A percentile compares a stretch with the other conserved stretches of the same genome.
phyloP scores from a whole-genome alignment of 495 filamentous ascomycete genomes.

The Annulohypoxylon bovei region DNA sequence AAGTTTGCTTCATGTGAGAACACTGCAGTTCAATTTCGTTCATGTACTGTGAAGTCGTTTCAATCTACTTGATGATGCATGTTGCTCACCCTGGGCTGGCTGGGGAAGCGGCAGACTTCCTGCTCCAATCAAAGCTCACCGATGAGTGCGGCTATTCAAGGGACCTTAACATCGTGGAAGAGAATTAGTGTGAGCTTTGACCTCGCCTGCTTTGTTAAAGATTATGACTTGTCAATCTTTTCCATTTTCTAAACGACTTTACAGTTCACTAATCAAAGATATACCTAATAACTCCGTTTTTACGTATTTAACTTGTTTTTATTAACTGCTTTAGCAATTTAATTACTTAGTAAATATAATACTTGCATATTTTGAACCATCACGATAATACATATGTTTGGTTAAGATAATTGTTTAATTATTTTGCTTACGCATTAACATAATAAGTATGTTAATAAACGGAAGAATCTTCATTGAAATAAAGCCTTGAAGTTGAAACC shows the following conservation, averaged over 20 bases:
- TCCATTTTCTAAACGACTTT: not conserved
- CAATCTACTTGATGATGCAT: conserved; percentile 7
- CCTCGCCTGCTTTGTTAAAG: not conserved
- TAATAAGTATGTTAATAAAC: not conserved
- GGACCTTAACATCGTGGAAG: conserved; percentile 23
- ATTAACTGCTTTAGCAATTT: too few relatives aligned
- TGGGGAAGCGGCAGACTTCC: not conserved
- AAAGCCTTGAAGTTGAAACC: too few relatives aligned
- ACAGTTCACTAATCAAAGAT: not conserved
- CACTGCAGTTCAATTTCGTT: not conserved
- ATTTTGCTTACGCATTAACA: too few relatives aligned
- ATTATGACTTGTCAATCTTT: not conserved
- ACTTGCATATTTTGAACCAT: too few relatives aligned
- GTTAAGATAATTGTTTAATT: not conserved
- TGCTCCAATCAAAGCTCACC: conserved; percentile 32
- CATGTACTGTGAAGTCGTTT: not conserved
- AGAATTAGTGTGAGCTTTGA: conserved; percentile 20
- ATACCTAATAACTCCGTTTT: not conserved
- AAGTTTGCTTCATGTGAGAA: not conserved
- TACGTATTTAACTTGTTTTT: not conserved
- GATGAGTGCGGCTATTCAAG: conserved; percentile 26
- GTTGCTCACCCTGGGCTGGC: not conserved
- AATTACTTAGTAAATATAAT: too few relatives aligned
- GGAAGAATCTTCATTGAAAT: not conserved
- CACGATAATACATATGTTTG: too few relatives aligned